Percentiles rank a stretch among this genome's conserved stretches.
phyloP scores from a whole-genome alignment of 441 rosid species.

The Manihot esculenta region DNA sequence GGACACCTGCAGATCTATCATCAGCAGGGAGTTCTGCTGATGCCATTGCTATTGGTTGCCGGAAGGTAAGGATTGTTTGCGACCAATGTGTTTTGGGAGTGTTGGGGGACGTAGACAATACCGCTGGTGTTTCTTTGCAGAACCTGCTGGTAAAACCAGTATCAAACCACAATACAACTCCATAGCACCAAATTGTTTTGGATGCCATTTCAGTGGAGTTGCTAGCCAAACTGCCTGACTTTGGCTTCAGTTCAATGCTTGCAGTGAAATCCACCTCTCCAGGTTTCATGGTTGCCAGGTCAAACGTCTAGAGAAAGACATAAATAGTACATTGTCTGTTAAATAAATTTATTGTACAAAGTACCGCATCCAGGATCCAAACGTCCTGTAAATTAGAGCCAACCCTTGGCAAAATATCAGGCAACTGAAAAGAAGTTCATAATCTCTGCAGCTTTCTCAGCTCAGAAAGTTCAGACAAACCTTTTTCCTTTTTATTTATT shows the following conservation, averaged over 20 bases:
- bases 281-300: conserved; percentile 74
- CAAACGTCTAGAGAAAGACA: conserved; percentile 58
- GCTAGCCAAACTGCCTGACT: conserved; percentile 15
- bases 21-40: conserved; percentile 26
- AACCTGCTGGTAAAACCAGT: conserved; percentile 80
- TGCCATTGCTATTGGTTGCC: conserved; percentile 68
- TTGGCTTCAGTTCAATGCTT: conserved; percentile 44
- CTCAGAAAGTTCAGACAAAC: neutral
- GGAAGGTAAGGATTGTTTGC: conserved; percentile 79
- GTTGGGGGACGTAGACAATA: conserved; percentile 80
- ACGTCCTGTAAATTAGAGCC: neutral
- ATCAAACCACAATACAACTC: conserved; percentile 86
- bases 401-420: neutral
- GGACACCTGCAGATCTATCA: conserved; percentile 41
- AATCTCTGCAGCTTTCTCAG: neutral
- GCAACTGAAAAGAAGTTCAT: neutral
- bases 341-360: neutral
- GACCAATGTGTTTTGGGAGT: conserved; percentile 89
- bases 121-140: conserved; percentile 77
- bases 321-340: neutral
- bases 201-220: conserved; percentile 22
- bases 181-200: conserved; percentile 52
- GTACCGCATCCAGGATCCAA: neutral
- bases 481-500: neutral
- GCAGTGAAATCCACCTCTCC: conserved; percentile 94